A percentile compares a stretch with the other conserved stretches of the same genome.
These are phyloP conservation scores for Malus fusca DNA, from an alignment of 306 rosid species.

Conservation along the genomic window DNA sequence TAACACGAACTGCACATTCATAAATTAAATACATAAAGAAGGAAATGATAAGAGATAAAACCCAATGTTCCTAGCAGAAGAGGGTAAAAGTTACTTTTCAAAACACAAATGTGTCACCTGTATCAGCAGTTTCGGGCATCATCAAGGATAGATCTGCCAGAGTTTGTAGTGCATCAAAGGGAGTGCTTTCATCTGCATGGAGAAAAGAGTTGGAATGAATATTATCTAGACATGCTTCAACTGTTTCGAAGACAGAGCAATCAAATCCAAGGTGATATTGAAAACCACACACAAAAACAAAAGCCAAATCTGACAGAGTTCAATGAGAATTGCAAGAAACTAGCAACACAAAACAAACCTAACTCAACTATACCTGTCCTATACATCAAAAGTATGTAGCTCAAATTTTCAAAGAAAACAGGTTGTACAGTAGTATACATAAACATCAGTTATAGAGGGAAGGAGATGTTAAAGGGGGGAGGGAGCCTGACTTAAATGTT, in stretches of 20 bases:
- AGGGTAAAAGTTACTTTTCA: neutral
- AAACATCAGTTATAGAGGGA: constrained; percentile 18
- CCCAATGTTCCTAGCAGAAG: neutral
- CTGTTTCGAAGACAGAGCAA: neutral
- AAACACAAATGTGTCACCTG: constrained; percentile 42
- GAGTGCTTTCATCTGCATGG: constrained; percentile 60
- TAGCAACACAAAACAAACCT: neutral
- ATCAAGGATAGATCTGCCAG: constrained; percentile 86
- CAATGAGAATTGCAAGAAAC: neutral
- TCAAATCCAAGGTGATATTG: neutral
- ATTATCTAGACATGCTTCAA: constrained; percentile 12
- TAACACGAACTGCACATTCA: neutral
- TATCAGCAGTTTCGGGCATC: constrained; percentile 63
- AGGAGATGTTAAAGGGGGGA: neutral
- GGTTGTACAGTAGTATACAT: neutral
- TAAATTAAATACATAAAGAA: neutral
- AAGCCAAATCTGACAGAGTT: neutral
- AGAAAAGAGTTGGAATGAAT: constrained; percentile 17
- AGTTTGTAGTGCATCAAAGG: constrained; percentile 80
- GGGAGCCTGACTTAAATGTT: constrained; percentile 5
- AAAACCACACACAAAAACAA: neutral
- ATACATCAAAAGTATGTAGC: neutral
- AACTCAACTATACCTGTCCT: neutral
- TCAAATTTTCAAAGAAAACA: neutral
- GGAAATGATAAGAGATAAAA: constrained; percentile 5